These are phyloP conservation scores for Somion occarium DNA, from an alignment of 1,284 basidiomycete genomes.

Conservation along the genomic window DNA sequence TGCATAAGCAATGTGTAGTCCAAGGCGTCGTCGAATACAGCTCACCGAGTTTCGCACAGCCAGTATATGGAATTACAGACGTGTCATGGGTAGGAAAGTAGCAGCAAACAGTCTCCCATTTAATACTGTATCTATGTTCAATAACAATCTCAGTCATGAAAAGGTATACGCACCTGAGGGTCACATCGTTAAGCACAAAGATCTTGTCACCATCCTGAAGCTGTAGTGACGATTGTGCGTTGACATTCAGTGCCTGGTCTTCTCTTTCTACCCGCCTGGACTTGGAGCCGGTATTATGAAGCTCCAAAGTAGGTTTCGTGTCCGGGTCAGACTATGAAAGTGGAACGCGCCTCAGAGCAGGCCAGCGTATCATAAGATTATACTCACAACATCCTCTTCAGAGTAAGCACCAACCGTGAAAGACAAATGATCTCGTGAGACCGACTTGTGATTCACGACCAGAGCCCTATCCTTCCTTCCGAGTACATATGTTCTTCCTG, in stretches of 20 bases:
- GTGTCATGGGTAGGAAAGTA: conserved; percentile 31
- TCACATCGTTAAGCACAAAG: conserved; percentile 38
- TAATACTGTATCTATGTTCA: conserved; percentile 29
- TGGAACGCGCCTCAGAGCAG: no score
- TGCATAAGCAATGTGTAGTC: no score
- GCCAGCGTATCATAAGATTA: not conserved
- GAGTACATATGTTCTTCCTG: conserved; percentile 44
- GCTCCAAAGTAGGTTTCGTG: conserved; percentile 35
- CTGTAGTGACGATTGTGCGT: conserved; percentile 15
- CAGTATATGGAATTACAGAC: conserved; percentile 28
- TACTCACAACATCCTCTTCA: conserved; percentile 48
- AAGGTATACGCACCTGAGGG: conserved; percentile 28
- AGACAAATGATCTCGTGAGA: conserved; percentile 54
- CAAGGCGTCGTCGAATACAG: no score
- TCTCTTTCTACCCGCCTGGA: conserved; percentile 33
- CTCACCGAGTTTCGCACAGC: conserved; percentile 54
- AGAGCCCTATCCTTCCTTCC: conserved; percentile 49
- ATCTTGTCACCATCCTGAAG: conserved; percentile 50
- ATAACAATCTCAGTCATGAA: not conserved
- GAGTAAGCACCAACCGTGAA: conserved; percentile 49
- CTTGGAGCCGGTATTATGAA: conserved; percentile 44
- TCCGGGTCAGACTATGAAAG: conserved; percentile 33
- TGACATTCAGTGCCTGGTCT: conserved; percentile 17
- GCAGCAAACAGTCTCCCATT: conserved; percentile 52
- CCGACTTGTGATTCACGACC: conserved; percentile 50